Evolutionary conservation across 2,329 filamentous ascomycete genomes (phyloP).

Genomic region (Fusarium sp.): DNA sequence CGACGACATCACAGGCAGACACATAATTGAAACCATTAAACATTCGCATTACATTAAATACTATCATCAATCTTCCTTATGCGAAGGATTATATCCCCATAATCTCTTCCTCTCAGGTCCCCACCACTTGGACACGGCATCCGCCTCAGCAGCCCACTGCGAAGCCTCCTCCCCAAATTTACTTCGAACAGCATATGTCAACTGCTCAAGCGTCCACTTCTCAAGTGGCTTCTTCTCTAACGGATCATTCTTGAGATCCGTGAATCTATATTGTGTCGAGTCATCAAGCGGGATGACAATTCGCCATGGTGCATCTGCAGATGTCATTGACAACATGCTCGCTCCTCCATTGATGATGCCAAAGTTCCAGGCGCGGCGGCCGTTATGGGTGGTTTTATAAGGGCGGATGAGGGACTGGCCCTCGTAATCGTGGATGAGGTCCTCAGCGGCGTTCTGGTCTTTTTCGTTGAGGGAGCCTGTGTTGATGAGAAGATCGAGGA

Average conservation of each 20-base stretch:
- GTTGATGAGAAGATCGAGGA: conserved; percentile 50
- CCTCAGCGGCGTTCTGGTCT: conserved; percentile 40
- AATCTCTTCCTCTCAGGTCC: conserved; percentile 37
- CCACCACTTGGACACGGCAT: conserved; percentile 38
- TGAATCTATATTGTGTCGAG: conserved; percentile 49
- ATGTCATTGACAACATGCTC: conserved; percentile 48
- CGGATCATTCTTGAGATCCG: conserved; percentile 44
- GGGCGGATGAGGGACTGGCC: conserved; percentile 50
- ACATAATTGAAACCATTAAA: conserved; percentile 2
- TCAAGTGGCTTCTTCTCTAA: conserved; percentile 44
- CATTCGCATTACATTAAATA: conserved; percentile 21
- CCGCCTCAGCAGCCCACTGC: conserved; percentile 44
- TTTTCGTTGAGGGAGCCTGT: conserved; percentile 46
- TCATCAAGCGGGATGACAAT: conserved; percentile 48
- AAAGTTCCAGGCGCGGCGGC: conserved; percentile 49
- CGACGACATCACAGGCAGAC: neutral
- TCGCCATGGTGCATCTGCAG: conserved; percentile 46
- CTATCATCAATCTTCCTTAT: conserved; percentile 11
- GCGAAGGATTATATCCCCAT: conserved; percentile 35
- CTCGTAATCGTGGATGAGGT: conserved; percentile 48
- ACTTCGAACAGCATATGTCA: conserved; percentile 36
- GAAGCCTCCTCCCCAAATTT: conserved; percentile 36
- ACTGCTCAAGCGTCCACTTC: conserved; percentile 40
- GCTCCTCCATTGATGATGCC: conserved; percentile 49
- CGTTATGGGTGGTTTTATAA: conserved; percentile 38